Conservation (phyloP, 805 yeast species). For the Candida jianshihensis region DNA sequence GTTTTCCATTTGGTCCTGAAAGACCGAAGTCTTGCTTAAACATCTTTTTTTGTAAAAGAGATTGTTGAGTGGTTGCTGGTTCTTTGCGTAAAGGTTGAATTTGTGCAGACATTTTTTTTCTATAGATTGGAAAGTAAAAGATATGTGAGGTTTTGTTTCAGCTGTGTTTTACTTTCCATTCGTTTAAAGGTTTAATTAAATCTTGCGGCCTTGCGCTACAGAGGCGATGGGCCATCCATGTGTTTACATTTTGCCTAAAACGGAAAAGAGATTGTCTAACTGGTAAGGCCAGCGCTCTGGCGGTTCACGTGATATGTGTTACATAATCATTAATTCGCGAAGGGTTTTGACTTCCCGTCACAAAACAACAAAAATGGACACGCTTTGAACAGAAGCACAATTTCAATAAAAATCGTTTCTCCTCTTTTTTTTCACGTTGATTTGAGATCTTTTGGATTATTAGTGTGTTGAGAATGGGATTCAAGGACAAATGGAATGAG, state of each 20-base stretch:
- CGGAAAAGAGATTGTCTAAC: neutral
- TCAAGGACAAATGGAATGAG: constrained; percentile 46
- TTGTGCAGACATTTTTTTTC: constrained; percentile 13
- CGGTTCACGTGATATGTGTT: too few species aligned
- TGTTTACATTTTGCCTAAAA: constrained; percentile 1
- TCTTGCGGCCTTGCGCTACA: neutral
- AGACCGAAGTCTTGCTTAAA: constrained; percentile 15
- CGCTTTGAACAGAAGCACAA: neutral
- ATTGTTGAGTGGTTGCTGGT: neutral
- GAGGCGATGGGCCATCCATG: too few species aligned
- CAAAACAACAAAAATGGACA: neutral
- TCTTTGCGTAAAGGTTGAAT: constrained; percentile 24
- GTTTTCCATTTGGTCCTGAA: neutral
- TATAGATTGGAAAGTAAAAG: too few species aligned
- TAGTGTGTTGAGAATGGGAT: constrained; percentile 10
- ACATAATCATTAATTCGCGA: too few species aligned
- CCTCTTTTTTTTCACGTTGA: too few species aligned
- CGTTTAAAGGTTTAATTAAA: too few species aligned
- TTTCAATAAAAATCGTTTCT: too few species aligned
- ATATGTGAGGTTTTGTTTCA: too few species aligned
- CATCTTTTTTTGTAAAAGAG: constrained; percentile 14
- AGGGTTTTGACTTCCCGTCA: too few species aligned
- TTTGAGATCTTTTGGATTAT: too few species aligned
- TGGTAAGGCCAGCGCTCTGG: neutral
- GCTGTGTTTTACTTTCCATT: too few species aligned